phyloP scores from a whole-genome alignment of 2,329 filamentous ascomycete genomes.

The Sarocladiaceae sp. region DNA sequence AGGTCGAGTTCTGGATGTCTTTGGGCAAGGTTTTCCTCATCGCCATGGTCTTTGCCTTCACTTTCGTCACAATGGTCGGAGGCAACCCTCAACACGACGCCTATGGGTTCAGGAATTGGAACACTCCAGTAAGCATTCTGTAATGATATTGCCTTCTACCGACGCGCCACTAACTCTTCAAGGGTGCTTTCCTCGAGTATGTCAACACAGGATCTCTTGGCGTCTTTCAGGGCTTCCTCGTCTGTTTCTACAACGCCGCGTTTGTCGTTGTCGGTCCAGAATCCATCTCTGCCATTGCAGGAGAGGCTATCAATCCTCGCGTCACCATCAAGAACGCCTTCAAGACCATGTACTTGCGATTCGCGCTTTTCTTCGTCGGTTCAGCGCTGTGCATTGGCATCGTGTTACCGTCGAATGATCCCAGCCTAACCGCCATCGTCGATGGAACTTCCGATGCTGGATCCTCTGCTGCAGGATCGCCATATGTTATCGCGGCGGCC shows the following conservation, averaged over 20 bases:
- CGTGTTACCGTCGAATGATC: slow-evolving; percentile 6
- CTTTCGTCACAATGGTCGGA: slow-evolving; percentile 8
- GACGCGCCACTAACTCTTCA: too few relatives aligned
- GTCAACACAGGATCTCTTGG: too few relatives aligned
- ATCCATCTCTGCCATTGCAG: not conserved
- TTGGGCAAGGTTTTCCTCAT: too few relatives aligned
- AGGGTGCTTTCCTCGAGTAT: too few relatives aligned
- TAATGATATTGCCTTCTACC: too few relatives aligned
- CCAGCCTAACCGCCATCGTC: not conserved
- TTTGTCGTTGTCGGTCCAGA: not conserved
- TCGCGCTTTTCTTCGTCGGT: not conserved
- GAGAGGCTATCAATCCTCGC: not conserved
- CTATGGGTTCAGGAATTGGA: slow-evolving; percentile 11
- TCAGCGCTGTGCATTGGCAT: not conserved
- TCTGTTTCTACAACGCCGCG: slow-evolving; percentile 8
- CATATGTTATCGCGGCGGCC: slow-evolving; percentile 27
- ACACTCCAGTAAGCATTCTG: not conserved
- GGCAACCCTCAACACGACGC: slow-evolving; percentile 9
- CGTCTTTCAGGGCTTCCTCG: too few relatives aligned
- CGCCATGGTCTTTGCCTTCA: too few relatives aligned
- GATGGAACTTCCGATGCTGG: not conserved
- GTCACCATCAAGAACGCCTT: not conserved
- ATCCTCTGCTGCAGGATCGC: not conserved
- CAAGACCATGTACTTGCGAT: not conserved
- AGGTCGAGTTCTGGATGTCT: too few relatives aligned